phyloP scores from a whole-genome alignment of 2,329 filamentous ascomycete species.

The Tympanopsis confertula region DNA sequence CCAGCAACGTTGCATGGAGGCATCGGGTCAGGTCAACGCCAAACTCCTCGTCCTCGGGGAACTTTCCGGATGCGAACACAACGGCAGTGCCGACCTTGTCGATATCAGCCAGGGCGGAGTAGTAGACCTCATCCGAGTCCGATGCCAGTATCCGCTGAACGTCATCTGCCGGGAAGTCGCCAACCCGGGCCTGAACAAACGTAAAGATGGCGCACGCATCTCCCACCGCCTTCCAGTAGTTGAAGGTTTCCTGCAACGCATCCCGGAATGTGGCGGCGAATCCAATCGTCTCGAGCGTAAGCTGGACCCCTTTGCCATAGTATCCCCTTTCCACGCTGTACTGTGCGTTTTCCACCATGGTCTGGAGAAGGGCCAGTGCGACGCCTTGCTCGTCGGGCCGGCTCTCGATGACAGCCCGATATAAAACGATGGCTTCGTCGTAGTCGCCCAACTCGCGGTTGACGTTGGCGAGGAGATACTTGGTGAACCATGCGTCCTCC shows the following conservation, averaged over 20 bases:
- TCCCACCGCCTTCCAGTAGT: constrained; percentile 85
- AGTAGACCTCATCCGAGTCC: background rate
- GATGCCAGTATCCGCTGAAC: constrained; percentile 44
- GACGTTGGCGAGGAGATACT: constrained; percentile 93
- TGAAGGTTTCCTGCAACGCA: constrained; percentile 63
- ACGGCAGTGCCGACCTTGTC: constrained; percentile 47
- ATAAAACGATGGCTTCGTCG: constrained; percentile 68
- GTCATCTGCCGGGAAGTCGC: constrained; percentile 46
- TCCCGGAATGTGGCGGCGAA: constrained; percentile 52
- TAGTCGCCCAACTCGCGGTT: constrained; percentile 85
- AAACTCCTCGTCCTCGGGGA: constrained; percentile 32
- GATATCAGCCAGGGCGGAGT: constrained; percentile 51
- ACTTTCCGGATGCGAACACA: constrained; percentile 28
- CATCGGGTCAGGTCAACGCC: constrained; percentile 42
- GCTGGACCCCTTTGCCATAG: constrained; percentile 70
- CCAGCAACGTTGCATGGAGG: constrained; percentile 65
- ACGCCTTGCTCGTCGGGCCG: constrained; percentile 74
- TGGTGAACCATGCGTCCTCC: constrained; percentile 69
- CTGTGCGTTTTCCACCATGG: constrained; percentile 71
- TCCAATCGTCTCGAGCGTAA: constrained; percentile 57
- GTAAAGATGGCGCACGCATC: constrained; percentile 82
- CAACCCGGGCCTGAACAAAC: constrained; percentile 57
- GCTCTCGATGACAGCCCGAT: constrained; percentile 58
- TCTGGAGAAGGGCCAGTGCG: constrained; percentile 76
- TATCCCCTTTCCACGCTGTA: constrained; percentile 69